These are phyloP conservation scores for Phytophthora hibernalis DNA, from an alignment of 352 stramenopile genomes.

Conservation along the genomic window DNA sequence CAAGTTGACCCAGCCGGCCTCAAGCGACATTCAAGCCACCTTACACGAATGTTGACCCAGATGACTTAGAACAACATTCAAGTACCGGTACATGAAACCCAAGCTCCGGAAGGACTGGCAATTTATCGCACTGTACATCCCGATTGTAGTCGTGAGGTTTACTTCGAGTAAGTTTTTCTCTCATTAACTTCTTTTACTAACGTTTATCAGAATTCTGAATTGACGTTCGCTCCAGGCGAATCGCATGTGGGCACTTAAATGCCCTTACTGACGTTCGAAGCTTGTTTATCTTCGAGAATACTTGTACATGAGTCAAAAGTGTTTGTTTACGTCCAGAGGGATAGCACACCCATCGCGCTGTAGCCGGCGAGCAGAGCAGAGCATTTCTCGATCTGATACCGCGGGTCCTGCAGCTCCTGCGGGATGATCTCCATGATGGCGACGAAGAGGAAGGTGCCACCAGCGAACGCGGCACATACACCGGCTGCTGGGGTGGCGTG, in stretches of 20 bases:
- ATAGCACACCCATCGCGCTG: conserved; percentile 67
- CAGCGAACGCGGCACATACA: conserved; percentile 77
- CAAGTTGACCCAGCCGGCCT: too few relatives aligned
- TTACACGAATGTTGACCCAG: too few relatives aligned
- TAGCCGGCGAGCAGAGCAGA: conserved; percentile 65
- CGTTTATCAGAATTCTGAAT: conserved; percentile 36
- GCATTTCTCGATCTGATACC: conserved; percentile 60
- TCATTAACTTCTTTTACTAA: conserved; percentile 37
- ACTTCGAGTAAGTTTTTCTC: conserved; percentile 32
- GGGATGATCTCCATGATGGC: conserved; percentile 86
- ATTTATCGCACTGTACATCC: too few relatives aligned
- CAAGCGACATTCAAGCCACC: too few relatives aligned
- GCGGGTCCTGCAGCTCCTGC: conserved; percentile 71
- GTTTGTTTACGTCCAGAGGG: conserved; percentile 66
- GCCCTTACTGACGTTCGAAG: conserved; percentile 20
- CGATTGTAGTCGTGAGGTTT: too few relatives aligned
- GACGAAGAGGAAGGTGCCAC: conserved; percentile 85
- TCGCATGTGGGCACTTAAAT: conserved; percentile 31
- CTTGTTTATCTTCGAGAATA: conserved; percentile 34
- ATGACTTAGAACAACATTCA: too few relatives aligned
- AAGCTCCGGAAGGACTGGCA: too few relatives aligned
- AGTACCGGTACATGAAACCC: too few relatives aligned
- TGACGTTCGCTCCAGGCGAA: conserved; percentile 17
- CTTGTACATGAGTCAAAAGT: conserved; percentile 29
- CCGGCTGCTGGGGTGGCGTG: conserved; percentile 59